A percentile compares a stretch with the other conserved stretches of the same genome.
Evolutionary conservation across 75 land plant species (phyloP).

Genomic region (Cunninghamia lanceolata): DNA sequence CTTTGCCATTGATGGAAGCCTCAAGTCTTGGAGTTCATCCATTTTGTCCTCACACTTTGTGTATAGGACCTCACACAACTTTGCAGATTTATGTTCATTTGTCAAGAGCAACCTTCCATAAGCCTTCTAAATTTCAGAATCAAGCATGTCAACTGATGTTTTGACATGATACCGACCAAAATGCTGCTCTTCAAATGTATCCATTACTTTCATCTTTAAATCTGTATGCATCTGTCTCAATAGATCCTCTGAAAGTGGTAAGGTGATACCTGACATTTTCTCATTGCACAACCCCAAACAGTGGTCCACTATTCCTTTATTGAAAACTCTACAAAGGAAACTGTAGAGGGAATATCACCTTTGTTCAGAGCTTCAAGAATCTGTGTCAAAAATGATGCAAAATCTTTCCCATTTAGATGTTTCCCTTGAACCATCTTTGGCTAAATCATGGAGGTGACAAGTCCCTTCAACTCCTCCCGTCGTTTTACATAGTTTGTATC

Average conservation of each 20-base stretch:
- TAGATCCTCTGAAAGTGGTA: slow-evolving; percentile 48
- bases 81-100: slow-evolving; percentile 65
- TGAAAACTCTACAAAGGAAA: slow-evolving; percentile 82
- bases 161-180: slow-evolving; percentile 72
- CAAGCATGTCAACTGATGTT: slow-evolving; percentile 47
- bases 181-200: slow-evolving; percentile 63
- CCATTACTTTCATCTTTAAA: slow-evolving; percentile 36
- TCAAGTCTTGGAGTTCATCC: too few species aligned
- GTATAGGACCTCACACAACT: too few species aligned
- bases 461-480: slow-evolving; percentile 58
- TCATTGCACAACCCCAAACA: slow-evolving; percentile 62
- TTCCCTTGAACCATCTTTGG: slow-evolving; percentile 84
- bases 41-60: too few species aligned
- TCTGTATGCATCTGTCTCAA: slow-evolving; percentile 42
- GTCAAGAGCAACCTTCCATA: slow-evolving; percentile 40
- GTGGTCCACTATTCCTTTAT: slow-evolving; percentile 63
- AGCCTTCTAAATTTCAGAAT: slow-evolving; percentile 60
- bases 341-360: slow-evolving; percentile 87
- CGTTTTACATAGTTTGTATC: slow-evolving; percentile 55
- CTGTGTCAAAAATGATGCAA: slow-evolving; percentile 70
- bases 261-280: slow-evolving; percentile 26
- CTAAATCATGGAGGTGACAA: slow-evolving; percentile 58
- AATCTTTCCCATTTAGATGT: slow-evolving; percentile 68
- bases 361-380: slow-evolving; percentile 81
- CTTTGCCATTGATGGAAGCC: too few species aligned